phyloP scores from a whole-genome alignment of 169 alveolate genomes.

The Perkinsus olseni region DNA sequence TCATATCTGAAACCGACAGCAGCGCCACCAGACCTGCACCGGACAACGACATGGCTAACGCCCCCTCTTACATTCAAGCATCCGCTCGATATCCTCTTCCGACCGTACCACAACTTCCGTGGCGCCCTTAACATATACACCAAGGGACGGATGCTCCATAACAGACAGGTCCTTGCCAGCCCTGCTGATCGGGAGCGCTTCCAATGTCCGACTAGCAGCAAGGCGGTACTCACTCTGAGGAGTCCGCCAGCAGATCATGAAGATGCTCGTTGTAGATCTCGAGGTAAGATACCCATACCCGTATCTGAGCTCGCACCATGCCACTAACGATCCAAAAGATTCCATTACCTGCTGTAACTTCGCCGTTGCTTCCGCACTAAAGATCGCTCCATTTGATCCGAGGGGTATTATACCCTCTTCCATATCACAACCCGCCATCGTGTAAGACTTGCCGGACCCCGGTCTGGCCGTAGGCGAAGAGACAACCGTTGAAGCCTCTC shows the following conservation, averaged over 20 bases:
- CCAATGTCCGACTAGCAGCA: not conserved
- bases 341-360: not conserved
- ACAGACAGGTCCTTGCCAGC: not conserved
- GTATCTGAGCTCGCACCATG: constrained; percentile 28
- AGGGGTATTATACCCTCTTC: constrained; percentile 11
- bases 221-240: constrained; percentile 11
- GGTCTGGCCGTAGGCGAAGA: constrained; percentile 31
- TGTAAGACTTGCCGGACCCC: constrained; percentile 25
- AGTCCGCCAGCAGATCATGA: constrained; percentile 54
- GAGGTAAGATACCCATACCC: constrained; percentile 61
- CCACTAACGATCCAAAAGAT: not conserved
- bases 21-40: too few relatives aligned
- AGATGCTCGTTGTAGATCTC: constrained; percentile 80
- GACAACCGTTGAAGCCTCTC: constrained; percentile 23
- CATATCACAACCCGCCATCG: constrained; percentile 17
- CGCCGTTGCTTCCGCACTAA: not conserved
- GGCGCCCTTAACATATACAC: constrained; percentile 21
- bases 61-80: not conserved
- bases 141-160: constrained; percentile 21
- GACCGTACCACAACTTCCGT: not conserved
- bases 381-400: not conserved
- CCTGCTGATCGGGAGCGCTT: not conserved
- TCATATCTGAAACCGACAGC: too few relatives aligned
- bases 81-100: not conserved
- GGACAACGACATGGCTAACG: not conserved